Percentiles rank a stretch among this genome's conserved stretches.
Evolutionary conservation across 2,329 filamentous ascomycete genomes (phyloP).

Genomic region (Fusarium pseudocircinatum): DNA sequence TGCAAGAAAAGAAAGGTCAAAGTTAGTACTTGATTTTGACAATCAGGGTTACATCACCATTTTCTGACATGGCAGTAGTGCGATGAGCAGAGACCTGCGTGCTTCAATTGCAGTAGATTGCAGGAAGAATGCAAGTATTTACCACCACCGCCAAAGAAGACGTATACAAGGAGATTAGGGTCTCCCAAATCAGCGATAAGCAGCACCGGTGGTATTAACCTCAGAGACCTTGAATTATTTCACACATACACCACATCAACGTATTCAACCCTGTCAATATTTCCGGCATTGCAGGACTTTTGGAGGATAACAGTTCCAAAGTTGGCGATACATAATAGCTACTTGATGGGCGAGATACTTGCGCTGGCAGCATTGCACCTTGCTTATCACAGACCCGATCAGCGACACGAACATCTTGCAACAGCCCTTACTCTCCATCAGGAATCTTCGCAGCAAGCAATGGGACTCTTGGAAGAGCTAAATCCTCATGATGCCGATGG

Average conservation of each 20-base stretch:
- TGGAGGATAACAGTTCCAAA: neutral
- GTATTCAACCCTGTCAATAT: neutral
- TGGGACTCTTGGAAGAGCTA: neutral
- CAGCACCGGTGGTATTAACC: neutral
- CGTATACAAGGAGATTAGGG: accelerated
- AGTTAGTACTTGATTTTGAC: neutral
- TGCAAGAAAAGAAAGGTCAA: neutral
- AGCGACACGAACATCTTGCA: neutral
- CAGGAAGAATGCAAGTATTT: neutral
- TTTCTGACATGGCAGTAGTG: neutral
- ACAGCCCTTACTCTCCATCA: neutral
- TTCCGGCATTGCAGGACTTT: neutral
- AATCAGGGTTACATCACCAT: neutral
- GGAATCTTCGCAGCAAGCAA: neutral
- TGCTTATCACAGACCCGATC: neutral
- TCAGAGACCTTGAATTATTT: neutral
- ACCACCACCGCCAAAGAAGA: neutral
- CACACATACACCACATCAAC: neutral
- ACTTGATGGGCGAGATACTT: neutral
- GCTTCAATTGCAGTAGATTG: neutral
- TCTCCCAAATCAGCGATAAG: neutral
- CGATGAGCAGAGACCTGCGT: neutral
- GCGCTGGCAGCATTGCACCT: neutral
- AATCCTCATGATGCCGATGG: neutral
- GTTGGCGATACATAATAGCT: neutral